Evolutionary conservation across 345 rosid species (phyloP).

Genomic region (Hibiscus tridactylites): DNA sequence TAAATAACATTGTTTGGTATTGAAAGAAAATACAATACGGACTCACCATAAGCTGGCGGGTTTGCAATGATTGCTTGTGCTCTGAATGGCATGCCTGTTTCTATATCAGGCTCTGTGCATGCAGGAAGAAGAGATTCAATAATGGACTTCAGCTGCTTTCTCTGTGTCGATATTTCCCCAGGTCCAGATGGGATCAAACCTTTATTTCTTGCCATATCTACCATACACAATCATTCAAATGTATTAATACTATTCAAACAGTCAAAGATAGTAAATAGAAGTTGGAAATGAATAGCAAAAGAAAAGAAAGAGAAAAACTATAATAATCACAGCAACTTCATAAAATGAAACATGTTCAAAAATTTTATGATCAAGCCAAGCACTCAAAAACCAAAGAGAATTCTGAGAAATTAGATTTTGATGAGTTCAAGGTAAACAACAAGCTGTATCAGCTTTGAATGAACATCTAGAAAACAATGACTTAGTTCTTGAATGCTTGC

Average conservation of each 20-base stretch:
- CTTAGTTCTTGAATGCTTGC: background rate
- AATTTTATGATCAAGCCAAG: background rate
- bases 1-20: background rate
- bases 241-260: background rate
- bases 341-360: background rate
- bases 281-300: background rate
- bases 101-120: conserved; percentile 78
- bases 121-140: conserved; percentile 96
- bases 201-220: conserved; percentile 97
- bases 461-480: background rate
- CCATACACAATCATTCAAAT: conserved; percentile 6
- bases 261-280: background rate
- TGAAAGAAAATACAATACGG: conserved; percentile 7
- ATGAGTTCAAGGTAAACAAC: background rate
- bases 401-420: background rate
- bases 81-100: conserved; percentile 63
- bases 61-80: conserved; percentile 98
- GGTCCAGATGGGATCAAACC: conserved; percentile 96
- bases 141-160: conserved; percentile 89
- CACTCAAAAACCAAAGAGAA: background rate
- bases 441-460: background rate
- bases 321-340: background rate
- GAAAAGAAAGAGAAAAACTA: conserved; percentile 4
- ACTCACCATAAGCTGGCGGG: conserved; percentile 93
- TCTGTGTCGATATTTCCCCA: conserved; percentile 77